Base-by-base conservation (phyloP, 2,329 filamentous ascomycete species). In the Aspergillus awamori region DNA sequence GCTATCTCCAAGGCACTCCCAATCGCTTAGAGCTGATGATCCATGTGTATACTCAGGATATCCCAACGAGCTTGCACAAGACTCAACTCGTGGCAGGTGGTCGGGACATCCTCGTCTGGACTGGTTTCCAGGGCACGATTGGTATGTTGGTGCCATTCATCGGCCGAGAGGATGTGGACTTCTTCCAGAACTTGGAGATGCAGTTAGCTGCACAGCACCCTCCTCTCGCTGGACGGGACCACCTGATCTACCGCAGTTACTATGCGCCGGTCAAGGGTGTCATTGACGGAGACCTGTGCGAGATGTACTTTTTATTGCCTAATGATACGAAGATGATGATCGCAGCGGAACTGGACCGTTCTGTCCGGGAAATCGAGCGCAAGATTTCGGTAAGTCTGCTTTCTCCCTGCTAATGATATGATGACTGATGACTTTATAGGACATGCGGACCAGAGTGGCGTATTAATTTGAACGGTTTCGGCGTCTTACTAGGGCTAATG, bases 191-290 rank as follows among this genome's bases (percentile, higher is more conserved):
- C 63, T 83, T 99, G 24, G 95, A 99, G 79, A 88, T 90, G 72
- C 91, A 96, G 72, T 84, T 99, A 74, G 86, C 94, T 52, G 87
- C 86, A 11, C 92, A 97, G 72, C 93, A 97, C 72, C 85, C 93
- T 38, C 94, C 94, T 7, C 81, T 99, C 51, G 91, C 92, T 20
- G 96, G 95, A 45, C 86, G 96, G 66, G 96, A 99, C 76, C 95
- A 99, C 77, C 82, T 99, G 49, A 96, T 97, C 72, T 99, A 96
- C 77, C 86, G 96, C 65, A 89, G 93, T 66, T 99, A 98, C 79
- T 99, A 98, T 76, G 92, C 92, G 6, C 96, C 95, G 0, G 92
- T 96, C 45, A 99, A 99, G 83, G 93, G 93, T 8, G 88, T 96
- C 28, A 97, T 99, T 70, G 95, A 99, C 77, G 95, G 95, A 28